Base-by-base conservation (phyloP, 768 basidiomycete species). In the Boletus sp. region DNA sequence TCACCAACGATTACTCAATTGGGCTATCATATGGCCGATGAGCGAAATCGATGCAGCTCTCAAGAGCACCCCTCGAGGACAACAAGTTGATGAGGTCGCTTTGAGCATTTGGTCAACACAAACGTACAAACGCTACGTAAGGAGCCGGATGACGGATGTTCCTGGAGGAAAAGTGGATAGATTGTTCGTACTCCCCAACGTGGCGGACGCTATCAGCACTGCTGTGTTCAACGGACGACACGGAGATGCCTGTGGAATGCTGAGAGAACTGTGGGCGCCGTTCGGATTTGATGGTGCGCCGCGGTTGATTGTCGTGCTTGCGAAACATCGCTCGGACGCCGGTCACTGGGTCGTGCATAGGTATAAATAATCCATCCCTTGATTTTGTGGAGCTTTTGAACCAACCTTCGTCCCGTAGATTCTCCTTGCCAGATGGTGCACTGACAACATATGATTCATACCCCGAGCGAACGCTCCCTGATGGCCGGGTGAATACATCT, bases 301-400 rank as follows among this genome's bases (percentile, higher is more conserved):
- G 13, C 75, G 91, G 54, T 71, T 93, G 62, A 74, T 93, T 47
- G 81, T 93, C 44, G 91, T 93, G 35, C 75, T 93, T 34, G 88
- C 88, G 42, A 90, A 89, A 67, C 92, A 93, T 70, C 77, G 90
- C 53, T 82, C 82, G 34, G 90, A 93, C 61, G 80, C 81, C 32
- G 87, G 85, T 65, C 90, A 93, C 69, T 93, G 91, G 90, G 91
- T 93, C 50, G 91, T 91, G 30, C 91, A 93, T 69, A 79, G 90
- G 91, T 85, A 25, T 25, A 62, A 50, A 80, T 66, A 15, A 44
- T 11, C 11, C 5, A 34, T 38, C 35, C 37, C 15, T n/a, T 27
- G 23, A 33, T 41, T 17, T 14, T 34, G 42, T 50, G 13, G 34
- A 7, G 30, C 15, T 51, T 49, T 53, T 55, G 37, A 29, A 35